These are phyloP conservation scores for Nemania abortiva DNA, from an alignment of 2,329 filamentous ascomycete genomes.

Conservation along the genomic window DNA sequence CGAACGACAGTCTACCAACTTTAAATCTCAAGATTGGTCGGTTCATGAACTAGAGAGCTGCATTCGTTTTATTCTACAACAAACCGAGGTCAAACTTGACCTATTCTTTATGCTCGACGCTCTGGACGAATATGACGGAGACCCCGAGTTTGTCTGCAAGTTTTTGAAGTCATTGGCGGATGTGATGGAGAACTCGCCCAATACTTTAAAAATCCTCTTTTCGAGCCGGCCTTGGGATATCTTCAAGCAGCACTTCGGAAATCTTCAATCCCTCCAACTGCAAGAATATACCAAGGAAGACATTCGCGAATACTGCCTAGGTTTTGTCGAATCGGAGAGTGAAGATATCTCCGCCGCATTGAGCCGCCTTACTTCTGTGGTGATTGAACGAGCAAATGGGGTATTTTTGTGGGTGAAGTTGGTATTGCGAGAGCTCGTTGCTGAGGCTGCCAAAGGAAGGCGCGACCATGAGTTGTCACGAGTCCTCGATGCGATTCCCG, in stretches of 20 bases:
- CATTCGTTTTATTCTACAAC: not conserved
- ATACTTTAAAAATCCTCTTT: not conserved
- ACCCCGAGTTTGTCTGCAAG: not conserved
- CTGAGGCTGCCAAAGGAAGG: not conserved
- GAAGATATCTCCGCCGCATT: not conserved
- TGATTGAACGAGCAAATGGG: not conserved
- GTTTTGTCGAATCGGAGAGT: not conserved
- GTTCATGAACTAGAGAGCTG: not conserved
- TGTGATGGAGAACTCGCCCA: not conserved
- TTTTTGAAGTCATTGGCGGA: not conserved
- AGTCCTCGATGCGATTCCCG: not conserved
- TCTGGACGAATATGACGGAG: not conserved
- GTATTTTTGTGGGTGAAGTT: not conserved
- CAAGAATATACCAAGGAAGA: conserved; percentile 40
- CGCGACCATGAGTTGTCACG: not conserved
- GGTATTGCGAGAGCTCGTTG: not conserved
- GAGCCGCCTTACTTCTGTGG: not conserved
- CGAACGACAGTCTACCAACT: too few relatives aligned
- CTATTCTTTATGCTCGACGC: not conserved
- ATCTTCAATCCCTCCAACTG: conserved; percentile 11
- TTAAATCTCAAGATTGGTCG: too few relatives aligned
- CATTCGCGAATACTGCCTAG: conserved; percentile 36
- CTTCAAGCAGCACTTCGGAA: not conserved
- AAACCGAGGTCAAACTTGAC: not conserved
- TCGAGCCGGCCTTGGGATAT: not conserved